Evolutionary conservation across 2,329 filamentous ascomycete genomes (phyloP).

Genomic region (Pseudocercospora musae): DNA sequence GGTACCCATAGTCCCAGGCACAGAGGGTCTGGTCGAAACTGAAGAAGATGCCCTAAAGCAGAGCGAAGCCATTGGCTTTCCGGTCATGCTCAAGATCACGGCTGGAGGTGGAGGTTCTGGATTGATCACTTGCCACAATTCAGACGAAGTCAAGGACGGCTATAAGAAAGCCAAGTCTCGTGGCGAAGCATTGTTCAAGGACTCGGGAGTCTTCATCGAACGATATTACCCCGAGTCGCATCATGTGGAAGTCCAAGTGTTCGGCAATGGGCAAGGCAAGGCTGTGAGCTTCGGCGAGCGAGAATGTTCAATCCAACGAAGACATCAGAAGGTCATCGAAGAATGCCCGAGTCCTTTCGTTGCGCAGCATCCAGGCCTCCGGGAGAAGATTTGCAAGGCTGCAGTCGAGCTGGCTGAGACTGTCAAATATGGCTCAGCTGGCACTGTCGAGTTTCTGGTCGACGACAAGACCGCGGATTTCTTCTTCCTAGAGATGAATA

Average conservation of each 20-base stretch:
- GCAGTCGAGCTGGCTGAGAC: slow-evolving; percentile 60
- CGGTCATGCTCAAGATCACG: slow-evolving; percentile 57
- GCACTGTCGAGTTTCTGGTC: slow-evolving; percentile 87
- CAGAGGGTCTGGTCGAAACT: slow-evolving; percentile 46
- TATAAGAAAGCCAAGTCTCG: slow-evolving; percentile 62
- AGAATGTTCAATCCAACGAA: slow-evolving; percentile 81
- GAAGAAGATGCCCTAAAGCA: slow-evolving; percentile 48
- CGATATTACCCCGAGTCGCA: slow-evolving; percentile 74
- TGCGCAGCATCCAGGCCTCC: slow-evolving; percentile 52
- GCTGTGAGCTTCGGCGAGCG: slow-evolving; percentile 82
- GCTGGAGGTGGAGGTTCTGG: slow-evolving; percentile 73
- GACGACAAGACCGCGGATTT: slow-evolving; percentile 79
- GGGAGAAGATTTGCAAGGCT: slow-evolving; percentile 59
- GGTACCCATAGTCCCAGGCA: slow-evolving; percentile 56
- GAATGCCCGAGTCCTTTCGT: slow-evolving; percentile 74
- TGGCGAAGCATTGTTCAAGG: slow-evolving; percentile 72
- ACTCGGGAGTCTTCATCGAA: slow-evolving; percentile 81
- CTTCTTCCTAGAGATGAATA: slow-evolving; percentile 64
- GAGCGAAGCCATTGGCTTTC: slow-evolving; percentile 48
- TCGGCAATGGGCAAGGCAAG: slow-evolving; percentile 75
- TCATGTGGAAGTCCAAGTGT: slow-evolving; percentile 88
- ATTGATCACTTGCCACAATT: slow-evolving; percentile 68
- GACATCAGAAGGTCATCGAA: slow-evolving; percentile 89
- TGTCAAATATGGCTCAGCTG: slow-evolving; percentile 73
- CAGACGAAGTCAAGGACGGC: slow-evolving; percentile 67